These are phyloP conservation scores for Globisporangium takayamanum DNA, from an alignment of 352 stramenopile genomes.

Conservation along the genomic window DNA sequence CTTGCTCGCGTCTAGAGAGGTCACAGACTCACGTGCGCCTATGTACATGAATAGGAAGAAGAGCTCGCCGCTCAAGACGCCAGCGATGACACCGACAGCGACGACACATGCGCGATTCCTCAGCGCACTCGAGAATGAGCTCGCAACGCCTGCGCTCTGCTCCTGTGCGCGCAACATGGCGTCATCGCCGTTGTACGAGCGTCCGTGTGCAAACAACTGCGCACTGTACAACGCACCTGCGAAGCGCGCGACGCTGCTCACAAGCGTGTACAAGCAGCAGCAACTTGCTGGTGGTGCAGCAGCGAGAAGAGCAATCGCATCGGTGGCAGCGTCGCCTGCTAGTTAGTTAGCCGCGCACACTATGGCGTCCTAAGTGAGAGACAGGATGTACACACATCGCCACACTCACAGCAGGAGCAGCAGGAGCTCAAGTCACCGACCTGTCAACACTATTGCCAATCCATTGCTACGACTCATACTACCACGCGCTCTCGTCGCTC, in stretches of 20 bases:
- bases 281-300: slow-evolving; percentile 11
- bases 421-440: neutral
- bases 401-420: no score
- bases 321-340: neutral
- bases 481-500: neutral
- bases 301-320: slow-evolving; percentile 1
- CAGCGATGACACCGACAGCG: slow-evolving; percentile 4
- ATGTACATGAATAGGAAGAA: slow-evolving; percentile 14
- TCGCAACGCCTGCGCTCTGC: slow-evolving; percentile 49
- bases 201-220: slow-evolving; percentile 62
- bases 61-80: neutral
- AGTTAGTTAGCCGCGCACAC: neutral
- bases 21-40: neutral
- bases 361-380: no score
- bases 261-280: slow-evolving; percentile 62
- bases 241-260: slow-evolving; percentile 47
- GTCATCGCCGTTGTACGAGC: slow-evolving; percentile 13
- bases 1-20: neutral
- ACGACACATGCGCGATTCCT: slow-evolving; percentile 36
- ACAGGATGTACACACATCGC: no score
- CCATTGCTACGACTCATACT: neutral
- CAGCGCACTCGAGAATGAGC: slow-evolving; percentile 34
- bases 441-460: slow-evolving; percentile 34
- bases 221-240: slow-evolving; percentile 56
- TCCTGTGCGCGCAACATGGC: slow-evolving; percentile 28